Evolutionary conservation across 2,329 filamentous ascomycete genomes (phyloP).

Genomic region (Hirsutella rhossiliensis): DNA sequence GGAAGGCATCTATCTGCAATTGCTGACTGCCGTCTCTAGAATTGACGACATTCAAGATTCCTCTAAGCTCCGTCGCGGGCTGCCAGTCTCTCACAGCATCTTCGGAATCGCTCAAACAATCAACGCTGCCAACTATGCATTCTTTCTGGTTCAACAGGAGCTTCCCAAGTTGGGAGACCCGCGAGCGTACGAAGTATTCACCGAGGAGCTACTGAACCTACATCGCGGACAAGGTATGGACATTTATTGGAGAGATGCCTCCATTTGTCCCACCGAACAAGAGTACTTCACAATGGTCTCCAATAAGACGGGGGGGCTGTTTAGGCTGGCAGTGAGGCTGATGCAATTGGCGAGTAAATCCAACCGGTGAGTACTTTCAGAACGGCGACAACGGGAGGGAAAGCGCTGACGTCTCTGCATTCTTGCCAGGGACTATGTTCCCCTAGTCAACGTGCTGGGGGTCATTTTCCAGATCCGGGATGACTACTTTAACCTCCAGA

Average conservation of each 20-base stretch:
- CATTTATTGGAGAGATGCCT: constrained; percentile 75
- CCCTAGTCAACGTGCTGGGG: constrained; percentile 78
- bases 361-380: too few species aligned
- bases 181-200: constrained; percentile 56
- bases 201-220: constrained; percentile 72
- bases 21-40: too few species aligned
- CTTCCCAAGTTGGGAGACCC: constrained; percentile 59
- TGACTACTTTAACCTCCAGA: constrained; percentile 83
- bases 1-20: too few species aligned
- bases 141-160: constrained; percentile 69
- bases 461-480: constrained; percentile 85
- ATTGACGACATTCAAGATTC: constrained; percentile 84
- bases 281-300: constrained; percentile 88
- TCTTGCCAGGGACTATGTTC: constrained; percentile 59
- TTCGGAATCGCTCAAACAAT: constrained; percentile 83
- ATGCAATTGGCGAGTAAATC: constrained; percentile 81
- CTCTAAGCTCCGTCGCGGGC: constrained; percentile 61
- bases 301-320: constrained; percentile 83
- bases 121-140: constrained; percentile 83
- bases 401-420: too few species aligned
- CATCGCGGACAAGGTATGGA: constrained; percentile 87
- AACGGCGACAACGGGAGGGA: too few species aligned
- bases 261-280: constrained; percentile 74
- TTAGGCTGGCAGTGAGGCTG: constrained; percentile 71
- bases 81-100: constrained; percentile 73